Conservation (phyloP, 1,284 basidiomycete genomes). For the Wolfiporia cocos region DNA sequence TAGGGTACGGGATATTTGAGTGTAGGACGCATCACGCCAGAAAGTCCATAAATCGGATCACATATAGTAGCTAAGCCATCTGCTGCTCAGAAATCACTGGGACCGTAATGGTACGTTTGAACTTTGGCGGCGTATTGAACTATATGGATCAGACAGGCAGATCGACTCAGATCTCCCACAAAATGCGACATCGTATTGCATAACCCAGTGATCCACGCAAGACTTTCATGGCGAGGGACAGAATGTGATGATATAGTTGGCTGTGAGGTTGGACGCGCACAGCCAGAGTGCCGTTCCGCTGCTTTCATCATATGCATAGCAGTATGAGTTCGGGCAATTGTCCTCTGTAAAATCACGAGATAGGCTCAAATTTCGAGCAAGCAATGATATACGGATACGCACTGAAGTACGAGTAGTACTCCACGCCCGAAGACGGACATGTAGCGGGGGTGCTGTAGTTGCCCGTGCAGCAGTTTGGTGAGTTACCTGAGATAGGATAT, state of each 20-base stretch:
- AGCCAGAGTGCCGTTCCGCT: conserved; percentile 41
- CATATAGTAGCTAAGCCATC: too few relatives aligned
- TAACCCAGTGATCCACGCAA: too few relatives aligned
- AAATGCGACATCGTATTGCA: too few relatives aligned
- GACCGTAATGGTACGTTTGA: too few relatives aligned
- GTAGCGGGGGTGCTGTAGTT: conserved; percentile 33
- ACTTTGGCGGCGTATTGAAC: too few relatives aligned
- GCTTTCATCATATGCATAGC: conserved; percentile 45
- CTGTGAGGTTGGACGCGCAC: conserved; percentile 28
- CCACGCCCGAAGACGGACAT: conserved; percentile 35
- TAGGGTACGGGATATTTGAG: too few relatives aligned
- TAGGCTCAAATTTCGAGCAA: not conserved
- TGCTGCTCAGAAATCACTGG: too few relatives aligned
- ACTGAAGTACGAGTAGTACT: conserved; percentile 43
- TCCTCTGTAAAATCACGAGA: conserved; percentile 26
- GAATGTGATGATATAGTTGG: conserved; percentile 45
- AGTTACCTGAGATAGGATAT: conserved; percentile 20
- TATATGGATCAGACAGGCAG: too few relatives aligned
- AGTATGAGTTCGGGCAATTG: conserved; percentile 41
- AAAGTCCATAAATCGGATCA: too few relatives aligned
- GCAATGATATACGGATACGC: conserved; percentile 15
- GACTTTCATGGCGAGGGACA: conserved; percentile 32
- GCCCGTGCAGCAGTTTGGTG: conserved; percentile 40
- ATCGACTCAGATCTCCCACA: too few relatives aligned
- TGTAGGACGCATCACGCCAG: too few relatives aligned